Evolutionary conservation across 495 filamentous ascomycete genomes (phyloP).

Genomic region (Aspergillus nidulans): DNA sequence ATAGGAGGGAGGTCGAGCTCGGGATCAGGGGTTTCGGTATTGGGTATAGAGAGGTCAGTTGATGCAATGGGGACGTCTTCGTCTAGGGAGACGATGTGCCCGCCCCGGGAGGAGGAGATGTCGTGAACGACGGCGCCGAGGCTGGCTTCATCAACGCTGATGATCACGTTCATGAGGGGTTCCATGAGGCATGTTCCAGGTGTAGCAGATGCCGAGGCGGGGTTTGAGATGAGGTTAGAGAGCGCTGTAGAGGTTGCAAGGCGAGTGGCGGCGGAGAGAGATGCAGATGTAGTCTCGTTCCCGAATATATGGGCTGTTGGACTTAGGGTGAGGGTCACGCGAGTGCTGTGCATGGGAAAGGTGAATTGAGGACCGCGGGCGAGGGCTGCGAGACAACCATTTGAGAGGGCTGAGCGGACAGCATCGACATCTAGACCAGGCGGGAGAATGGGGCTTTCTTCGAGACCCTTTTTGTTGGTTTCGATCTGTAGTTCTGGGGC

Average conservation of each 20-base stretch:
- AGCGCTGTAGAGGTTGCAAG: conserved; percentile 66
- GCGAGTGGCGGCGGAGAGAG: conserved; percentile 73
- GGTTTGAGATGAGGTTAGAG: conserved; percentile 35
- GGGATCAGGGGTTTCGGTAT: conserved; percentile 18
- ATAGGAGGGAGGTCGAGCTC: conserved; percentile 37
- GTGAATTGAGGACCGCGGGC: conserved; percentile 74
- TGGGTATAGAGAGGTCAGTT: conserved; percentile 17
- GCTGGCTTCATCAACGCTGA: conserved; percentile 74
- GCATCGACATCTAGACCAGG: conserved; percentile 51
- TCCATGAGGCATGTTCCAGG: conserved; percentile 68
- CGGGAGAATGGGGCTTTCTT: conserved; percentile 46
- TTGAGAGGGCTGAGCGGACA: conserved; percentile 62
- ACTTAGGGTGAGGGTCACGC: conserved; percentile 66
- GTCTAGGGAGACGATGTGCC: conserved; percentile 76
- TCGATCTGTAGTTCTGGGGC: conserved; percentile 42
- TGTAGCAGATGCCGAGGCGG: conserved; percentile 25
- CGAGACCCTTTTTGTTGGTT: conserved; percentile 29
- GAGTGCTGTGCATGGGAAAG: conserved; percentile 69
- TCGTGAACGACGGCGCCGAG: conserved; percentile 89
- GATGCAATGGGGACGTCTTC: conserved; percentile 45
- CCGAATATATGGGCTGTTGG: conserved; percentile 60
- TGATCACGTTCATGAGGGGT: conserved; percentile 82
- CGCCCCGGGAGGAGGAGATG: conserved; percentile 75
- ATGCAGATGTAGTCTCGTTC: conserved; percentile 61
- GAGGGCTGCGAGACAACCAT: conserved; percentile 79